Evolutionary conservation across 805 yeast genomes (phyloP).

Genomic region (Ogataea angusta): DNA sequence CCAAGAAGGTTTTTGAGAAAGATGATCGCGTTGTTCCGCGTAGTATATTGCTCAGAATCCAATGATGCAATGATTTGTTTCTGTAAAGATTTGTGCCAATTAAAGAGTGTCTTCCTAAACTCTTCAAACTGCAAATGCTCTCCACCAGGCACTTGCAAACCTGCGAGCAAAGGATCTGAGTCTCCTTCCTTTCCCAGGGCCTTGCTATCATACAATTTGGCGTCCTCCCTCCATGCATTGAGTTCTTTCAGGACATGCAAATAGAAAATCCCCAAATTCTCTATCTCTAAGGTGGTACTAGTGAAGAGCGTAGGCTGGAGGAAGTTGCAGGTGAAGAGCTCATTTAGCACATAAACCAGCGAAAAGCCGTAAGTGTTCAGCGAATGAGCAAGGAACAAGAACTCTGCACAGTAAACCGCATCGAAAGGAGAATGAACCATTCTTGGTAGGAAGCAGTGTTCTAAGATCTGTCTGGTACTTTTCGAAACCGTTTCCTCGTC

Average conservation of each 20-base stretch:
- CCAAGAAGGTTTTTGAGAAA: conserved; percentile 60
- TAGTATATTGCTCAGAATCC: conserved; percentile 61
- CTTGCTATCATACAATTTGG: conserved; percentile 29
- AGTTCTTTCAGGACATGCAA: conserved; percentile 48
- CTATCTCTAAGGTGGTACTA: conserved; percentile 74
- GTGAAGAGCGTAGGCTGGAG: conserved; percentile 62
- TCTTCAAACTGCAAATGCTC: conserved; percentile 31
- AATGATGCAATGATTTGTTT: conserved; percentile 43
- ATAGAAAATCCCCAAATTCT: conserved; percentile 74
- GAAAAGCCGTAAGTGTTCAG: conserved; percentile 34
- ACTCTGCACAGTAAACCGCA: conserved; percentile 65
- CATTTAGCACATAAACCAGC: conserved; percentile 41
- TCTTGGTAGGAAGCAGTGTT: conserved; percentile 71
- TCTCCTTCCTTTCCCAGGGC: conserved; percentile 24
- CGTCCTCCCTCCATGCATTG: conserved; percentile 37
- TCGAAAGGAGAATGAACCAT: conserved; percentile 77
- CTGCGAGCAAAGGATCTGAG: conserved; percentile 7
- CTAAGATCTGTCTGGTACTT: conserved; percentile 37
- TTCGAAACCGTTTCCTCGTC: conserved; percentile 15
- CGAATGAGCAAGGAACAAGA: conserved; percentile 50
- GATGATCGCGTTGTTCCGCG: conserved; percentile 75
- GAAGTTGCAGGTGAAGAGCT: conserved; percentile 40
- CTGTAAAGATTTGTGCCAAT: conserved; percentile 54
- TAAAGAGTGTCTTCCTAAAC: conserved; percentile 41
- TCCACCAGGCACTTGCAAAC: conserved; percentile 20